Base-by-base conservation (phyloP, 768 basidiomycete species). In the Amanita phalloides region DNA sequence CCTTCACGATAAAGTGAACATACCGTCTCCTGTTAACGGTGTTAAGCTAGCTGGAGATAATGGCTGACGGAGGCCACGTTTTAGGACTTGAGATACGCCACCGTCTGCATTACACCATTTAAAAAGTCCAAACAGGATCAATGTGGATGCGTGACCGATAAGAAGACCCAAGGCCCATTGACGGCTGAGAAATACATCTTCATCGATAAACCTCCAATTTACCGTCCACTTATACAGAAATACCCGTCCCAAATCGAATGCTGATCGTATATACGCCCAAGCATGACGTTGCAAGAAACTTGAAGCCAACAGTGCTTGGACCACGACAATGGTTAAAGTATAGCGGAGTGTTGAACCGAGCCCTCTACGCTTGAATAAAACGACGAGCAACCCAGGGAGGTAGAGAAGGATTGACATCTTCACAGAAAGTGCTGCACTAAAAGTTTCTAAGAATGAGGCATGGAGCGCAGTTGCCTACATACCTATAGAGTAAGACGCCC, bases 221-320 rank as follows among this genome's bases (percentile, higher is more conserved):
- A 97, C 93, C 0, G 95, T 97, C 95, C 95, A 99, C 63, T 89
- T 83, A 66, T 88, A 96, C 28, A 96, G 67, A 68, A 99, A 99
- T 6, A 83, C 75, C 11, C 96, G 84, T 3, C 82, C 81, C 51
- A 99, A 72, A 61, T 98, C 84, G 63, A 95, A 99, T 2, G 96
- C 86, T 17, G 76, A 75, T 21, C 67, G 70, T 37, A 90, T 58
- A 65, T 99, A 99, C 20, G 79, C 73, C 61, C 68, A 60, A 3
- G 76, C 68, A 55, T 85, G 71, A 51, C 75, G 69, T 37, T 70
- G 65, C 42, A 94, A 68, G 71, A 92, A 96, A 5, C 86, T 82
- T 6, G 69, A 62, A 3, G 85, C 89, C 44, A 94, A 68, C 13
- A 83, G 53, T 6, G 75, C 60, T 64, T 96, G 86, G 28, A 71